Base-by-base conservation (phyloP, 2,329 filamentous ascomycete species). In the Gaeumannomyces tritici region DNA sequence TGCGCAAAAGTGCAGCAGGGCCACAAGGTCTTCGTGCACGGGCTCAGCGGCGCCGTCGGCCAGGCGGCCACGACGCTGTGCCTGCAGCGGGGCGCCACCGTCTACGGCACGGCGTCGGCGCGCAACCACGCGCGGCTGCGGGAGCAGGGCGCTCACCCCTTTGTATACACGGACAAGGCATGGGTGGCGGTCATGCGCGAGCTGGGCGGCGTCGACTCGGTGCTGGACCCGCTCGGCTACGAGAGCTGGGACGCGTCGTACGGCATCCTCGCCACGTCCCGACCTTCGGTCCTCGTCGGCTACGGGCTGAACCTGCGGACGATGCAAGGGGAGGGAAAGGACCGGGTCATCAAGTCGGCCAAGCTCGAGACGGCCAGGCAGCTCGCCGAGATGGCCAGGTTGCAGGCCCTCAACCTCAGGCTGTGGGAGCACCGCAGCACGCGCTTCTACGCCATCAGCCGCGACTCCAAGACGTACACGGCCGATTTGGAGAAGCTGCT, bases 191-290 rank as follows among this genome's bases (percentile, higher is more conserved):
- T 70, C 6, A 80, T 82, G 76, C 74, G 76, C 57, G 69, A 66
- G 7, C 66, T 77, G 9, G 80, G 79, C 13, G 79, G 80, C 26
- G 79, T 73, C 0, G 74, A 81, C 61, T 75, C 74, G 26, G 76
- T 80, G 26, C 80, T 78, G 58, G 80, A 82, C 29, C 71, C 80
- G 0, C 74, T 82, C 3, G 79, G 79, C 54, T 80, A 77, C 65
- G 77, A 81, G 64, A 79, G 77, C 64, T 82, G 73, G 66, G 78
- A 81, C 63, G 79, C 82, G 66, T 78, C 76, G 13, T 82, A 74
- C 70, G 69, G 70, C 3, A 79, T 81, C 54, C 71, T 82, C 24
- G 57, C 69, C 4, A 65, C 67, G n/a, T 21, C 27, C 13, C 33
- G 54, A 12, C 51, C 18, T 21, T 24, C 60, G 28, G 69, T 74